Percentiles rank a stretch among this genome's conserved stretches.
Conservation (phyloP, 257 asterid species). For the Nicotiana noctiflora region DNA sequence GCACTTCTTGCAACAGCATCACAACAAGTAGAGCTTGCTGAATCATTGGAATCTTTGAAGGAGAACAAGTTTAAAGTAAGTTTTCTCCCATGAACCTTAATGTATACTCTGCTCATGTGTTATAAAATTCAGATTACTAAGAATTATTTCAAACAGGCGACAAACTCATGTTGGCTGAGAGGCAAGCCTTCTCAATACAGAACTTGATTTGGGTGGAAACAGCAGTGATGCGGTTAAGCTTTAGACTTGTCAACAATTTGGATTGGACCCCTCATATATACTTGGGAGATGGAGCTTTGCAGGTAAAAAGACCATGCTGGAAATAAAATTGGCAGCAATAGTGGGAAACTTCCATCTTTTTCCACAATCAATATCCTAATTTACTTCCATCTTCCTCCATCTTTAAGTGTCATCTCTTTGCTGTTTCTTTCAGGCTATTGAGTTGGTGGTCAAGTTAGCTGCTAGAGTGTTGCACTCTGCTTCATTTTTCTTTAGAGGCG, state of each 20-base stretch:
- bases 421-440: slow-evolving; percentile 9
- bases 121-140: background rate
- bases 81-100: slow-evolving; percentile 6
- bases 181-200: slow-evolving; percentile 38
- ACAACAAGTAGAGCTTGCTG: slow-evolving; percentile 83
- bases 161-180: slow-evolving; percentile 54
- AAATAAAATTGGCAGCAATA: background rate
- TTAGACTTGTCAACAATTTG: background rate
- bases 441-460: slow-evolving; percentile 8
- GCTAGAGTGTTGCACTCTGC: slow-evolving; percentile 22
- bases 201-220: slow-evolving; percentile 22
- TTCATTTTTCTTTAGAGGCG: slow-evolving; percentile 33
- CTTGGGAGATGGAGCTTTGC: background rate
- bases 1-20: slow-evolving; percentile 81
- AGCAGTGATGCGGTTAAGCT: background rate
- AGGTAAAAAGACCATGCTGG: background rate
- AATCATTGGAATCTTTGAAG: slow-evolving; percentile 67
- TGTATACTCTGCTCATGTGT: background rate
- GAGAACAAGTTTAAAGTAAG: slow-evolving; percentile 50
- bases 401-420: background rate
- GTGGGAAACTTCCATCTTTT: background rate
- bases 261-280: slow-evolving; percentile 2
- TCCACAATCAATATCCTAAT: background rate
- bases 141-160: slow-evolving; percentile 30
- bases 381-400: background rate